Evolutionary conservation across 345 rosid species (phyloP).

Genomic region (Durio zibethinus): DNA sequence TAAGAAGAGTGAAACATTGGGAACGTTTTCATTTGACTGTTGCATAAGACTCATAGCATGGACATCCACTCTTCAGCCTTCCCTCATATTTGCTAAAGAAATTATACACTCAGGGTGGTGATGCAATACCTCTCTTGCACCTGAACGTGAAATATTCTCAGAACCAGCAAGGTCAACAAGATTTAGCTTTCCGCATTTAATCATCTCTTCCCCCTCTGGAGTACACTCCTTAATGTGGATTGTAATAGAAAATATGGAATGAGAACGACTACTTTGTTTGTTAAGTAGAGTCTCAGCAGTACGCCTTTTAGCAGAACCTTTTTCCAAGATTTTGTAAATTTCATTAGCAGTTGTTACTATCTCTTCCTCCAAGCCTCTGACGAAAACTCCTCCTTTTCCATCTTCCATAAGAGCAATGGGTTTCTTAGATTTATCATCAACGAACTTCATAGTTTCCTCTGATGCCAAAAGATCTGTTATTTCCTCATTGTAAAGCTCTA

Average conservation of each 20-base stretch:
- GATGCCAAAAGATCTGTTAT: constrained; percentile 93
- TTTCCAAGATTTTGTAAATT: constrained; percentile 93
- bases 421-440: constrained; percentile 88
- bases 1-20: constrained; percentile 15
- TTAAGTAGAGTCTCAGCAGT: constrained; percentile 98
- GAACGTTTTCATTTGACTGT: neutral
- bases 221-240: constrained; percentile 95
- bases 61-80: neutral
- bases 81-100: neutral
- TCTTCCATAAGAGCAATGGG: constrained; percentile 98
- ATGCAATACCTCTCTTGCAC: constrained; percentile 82
- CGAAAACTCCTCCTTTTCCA: constrained; percentile 98
- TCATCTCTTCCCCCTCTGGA: constrained; percentile 99
- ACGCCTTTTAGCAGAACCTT: constrained; percentile 95
- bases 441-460: constrained; percentile 73
- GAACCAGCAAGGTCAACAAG: constrained; percentile 99
- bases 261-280: constrained; percentile 99
- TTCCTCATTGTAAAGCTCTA: constrained; percentile 94
- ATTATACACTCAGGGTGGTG: neutral
- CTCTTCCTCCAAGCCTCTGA: constrained; percentile 98
- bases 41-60: neutral
- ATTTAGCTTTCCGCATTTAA: constrained; percentile 94
- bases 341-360: constrained; percentile 89
- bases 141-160: constrained; percentile 97
- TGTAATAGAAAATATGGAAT: constrained; percentile 92